These are phyloP conservation scores for Dendrostoma leiphaemia DNA, from an alignment of 2,329 filamentous ascomycete genomes.

Conservation along the genomic window DNA sequence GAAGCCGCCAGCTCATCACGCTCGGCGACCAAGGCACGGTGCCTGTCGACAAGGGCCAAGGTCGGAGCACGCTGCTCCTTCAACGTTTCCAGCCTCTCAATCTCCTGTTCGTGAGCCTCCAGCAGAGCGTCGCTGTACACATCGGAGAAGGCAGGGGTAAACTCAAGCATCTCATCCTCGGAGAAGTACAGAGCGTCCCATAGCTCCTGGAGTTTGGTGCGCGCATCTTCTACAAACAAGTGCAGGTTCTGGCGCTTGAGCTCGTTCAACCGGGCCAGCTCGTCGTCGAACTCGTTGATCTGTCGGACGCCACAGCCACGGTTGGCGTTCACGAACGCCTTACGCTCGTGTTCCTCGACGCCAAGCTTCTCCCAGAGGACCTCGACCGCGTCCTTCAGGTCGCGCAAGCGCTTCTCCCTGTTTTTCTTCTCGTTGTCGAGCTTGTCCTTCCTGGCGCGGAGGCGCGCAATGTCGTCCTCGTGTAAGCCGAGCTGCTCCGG, in stretches of 20 bases:
- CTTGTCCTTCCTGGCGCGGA: slow-evolving; percentile 75
- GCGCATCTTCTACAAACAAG: slow-evolving; percentile 91
- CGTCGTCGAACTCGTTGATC: slow-evolving; percentile 95
- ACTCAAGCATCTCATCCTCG: slow-evolving; percentile 98
- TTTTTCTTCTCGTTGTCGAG: slow-evolving; percentile 84
- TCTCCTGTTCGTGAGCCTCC: slow-evolving; percentile 91
- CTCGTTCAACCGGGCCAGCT: slow-evolving; percentile 81
- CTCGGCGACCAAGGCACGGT: slow-evolving; percentile 79
- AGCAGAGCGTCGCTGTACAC: slow-evolving; percentile 95
- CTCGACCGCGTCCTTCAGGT: slow-evolving; percentile 77
- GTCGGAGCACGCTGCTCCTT: slow-evolving; percentile 85
- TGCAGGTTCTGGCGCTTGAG: slow-evolving; percentile 94
- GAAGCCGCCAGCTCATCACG: slow-evolving; percentile 85
- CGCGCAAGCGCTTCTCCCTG: slow-evolving; percentile 67
- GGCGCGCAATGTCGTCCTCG: slow-evolving; percentile 74
- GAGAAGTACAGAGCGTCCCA: slow-evolving; percentile 95
- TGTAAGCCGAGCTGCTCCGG: slow-evolving; percentile 94
- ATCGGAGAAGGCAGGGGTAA: slow-evolving; percentile 94
- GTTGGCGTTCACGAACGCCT: slow-evolving; percentile 81
- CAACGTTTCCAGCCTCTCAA: slow-evolving; percentile 74
- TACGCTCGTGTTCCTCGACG: slow-evolving; percentile 78
- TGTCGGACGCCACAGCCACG: slow-evolving; percentile 86
- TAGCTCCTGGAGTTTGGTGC: slow-evolving; percentile 85
- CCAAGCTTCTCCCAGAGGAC: slow-evolving; percentile 85
- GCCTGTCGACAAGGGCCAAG: slow-evolving; percentile 76